These are phyloP conservation scores for Psidium friedrichsthalianum DNA, from an alignment of 345 rosid species.

Conservation along the genomic window DNA sequence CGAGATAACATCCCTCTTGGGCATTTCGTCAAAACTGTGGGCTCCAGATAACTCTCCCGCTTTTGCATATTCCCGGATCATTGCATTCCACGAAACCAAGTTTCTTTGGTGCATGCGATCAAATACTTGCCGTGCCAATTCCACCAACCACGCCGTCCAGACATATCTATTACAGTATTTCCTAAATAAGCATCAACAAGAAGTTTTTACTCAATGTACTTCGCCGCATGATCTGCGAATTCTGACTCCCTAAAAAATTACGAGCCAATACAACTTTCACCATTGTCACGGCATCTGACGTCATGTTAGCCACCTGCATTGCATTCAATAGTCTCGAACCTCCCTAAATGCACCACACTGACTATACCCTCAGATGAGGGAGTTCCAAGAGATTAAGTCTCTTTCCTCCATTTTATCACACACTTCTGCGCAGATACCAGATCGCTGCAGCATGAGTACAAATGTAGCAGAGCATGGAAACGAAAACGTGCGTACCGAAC, in stretches of 20 bases:
- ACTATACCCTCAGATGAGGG: constrained; percentile 53
- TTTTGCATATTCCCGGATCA: constrained; percentile 33
- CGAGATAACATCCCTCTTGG: too few species aligned
- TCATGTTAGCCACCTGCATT: constrained; percentile 31
- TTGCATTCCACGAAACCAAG: constrained; percentile 40
- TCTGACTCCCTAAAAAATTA: constrained; percentile 8
- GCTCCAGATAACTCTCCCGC: background rate
- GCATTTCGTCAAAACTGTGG: too few species aligned
- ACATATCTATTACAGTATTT: constrained; percentile 46
- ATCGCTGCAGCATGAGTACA: constrained; percentile 21
- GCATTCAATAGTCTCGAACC: constrained; percentile 28
- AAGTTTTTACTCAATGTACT: constrained; percentile 24
- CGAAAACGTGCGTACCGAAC: constrained; percentile 25
- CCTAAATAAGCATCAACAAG: constrained; percentile 56
- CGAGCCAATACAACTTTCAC: constrained; percentile 43
- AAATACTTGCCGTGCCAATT: constrained; percentile 27
- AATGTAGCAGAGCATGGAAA: constrained; percentile 37
- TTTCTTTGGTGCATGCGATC: constrained; percentile 33
- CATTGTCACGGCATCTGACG: constrained; percentile 52
- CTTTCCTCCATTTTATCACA: constrained; percentile 37
- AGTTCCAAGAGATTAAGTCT: constrained; percentile 69
- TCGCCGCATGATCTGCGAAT: constrained; percentile 18
- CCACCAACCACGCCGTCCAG: constrained; percentile 38
- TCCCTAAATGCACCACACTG: constrained; percentile 25
- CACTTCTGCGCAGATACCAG: constrained; percentile 20